Base-by-base conservation (phyloP, 2,329 filamentous ascomycete genomes). In the Emmonsia crescens region DNA sequence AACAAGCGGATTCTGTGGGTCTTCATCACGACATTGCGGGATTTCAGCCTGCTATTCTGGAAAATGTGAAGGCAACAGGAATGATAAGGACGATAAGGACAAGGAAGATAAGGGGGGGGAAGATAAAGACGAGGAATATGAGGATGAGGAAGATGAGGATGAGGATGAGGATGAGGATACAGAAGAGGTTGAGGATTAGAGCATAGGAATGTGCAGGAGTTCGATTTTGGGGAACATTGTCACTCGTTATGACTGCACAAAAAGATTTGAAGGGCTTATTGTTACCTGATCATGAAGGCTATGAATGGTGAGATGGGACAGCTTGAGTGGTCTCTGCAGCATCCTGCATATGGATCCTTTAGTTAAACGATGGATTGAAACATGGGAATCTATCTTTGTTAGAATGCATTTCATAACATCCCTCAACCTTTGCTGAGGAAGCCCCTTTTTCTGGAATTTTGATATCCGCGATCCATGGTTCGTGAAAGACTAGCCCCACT, bases 41-140 rank as follows among this genome's bases (percentile, higher is more conserved):
- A 46, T 63, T 48, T 63, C 65, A 33, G 64, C 65, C 57, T 68
- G 68, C 62, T 64, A 67, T 44, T 66, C 67, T 42, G 68, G 68
- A 8, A 63, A 63, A 46, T 69, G 68, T 61, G 38, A 57, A 40
- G 24, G 9, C 16, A 49, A 33, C 21, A 14, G 16, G 19, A 8
- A 40, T 5, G 33, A 42, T 33, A 12, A 21, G 12, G 46, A 31
- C 21, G 40, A 24, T 48, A 31, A 49, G 19, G 55, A 49, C 36
- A 21, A 27, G 19, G 57, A 27, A 6, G 51, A 60, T 21, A 38
- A 33, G 21, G 56, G 52, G 12, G 16, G 48, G 49, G 31, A 19
- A 19, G 46, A 49, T 24, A 27, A 44, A 33, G 56, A 19, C 12
- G n/a, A 59, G 21, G 42, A 46, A 38, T 48, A 12, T 29, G 14